A percentile compares a stretch with the other conserved stretches of the same genome.
phyloP scores from a whole-genome alignment of 1,284 basidiomycete species.

The Ustilago shanxiensis region DNA sequence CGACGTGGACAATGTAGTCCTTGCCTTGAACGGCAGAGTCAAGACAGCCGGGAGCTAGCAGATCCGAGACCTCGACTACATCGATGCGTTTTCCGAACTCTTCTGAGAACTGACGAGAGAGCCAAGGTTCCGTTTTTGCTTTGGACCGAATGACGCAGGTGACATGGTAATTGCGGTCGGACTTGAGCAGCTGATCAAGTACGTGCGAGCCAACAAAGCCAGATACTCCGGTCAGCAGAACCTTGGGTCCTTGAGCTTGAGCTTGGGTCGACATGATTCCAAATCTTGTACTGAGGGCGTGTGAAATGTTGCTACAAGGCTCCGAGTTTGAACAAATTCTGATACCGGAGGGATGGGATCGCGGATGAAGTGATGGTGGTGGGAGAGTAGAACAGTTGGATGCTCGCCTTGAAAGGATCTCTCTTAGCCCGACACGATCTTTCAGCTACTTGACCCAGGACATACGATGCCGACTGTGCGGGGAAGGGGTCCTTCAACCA shows the following conservation, averaged over 20 bases:
- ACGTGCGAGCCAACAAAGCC: constrained; percentile 53
- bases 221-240: constrained; percentile 50
- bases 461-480: neutral
- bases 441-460: neutral
- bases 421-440: no score
- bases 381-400: neutral
- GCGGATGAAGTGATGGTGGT: no score
- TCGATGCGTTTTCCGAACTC: constrained; percentile 21
- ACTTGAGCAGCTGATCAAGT: constrained; percentile 42
- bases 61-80: constrained; percentile 32
- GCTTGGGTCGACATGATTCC: constrained; percentile 18
- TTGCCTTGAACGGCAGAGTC: constrained; percentile 33
- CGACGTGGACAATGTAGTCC: constrained; percentile 50
- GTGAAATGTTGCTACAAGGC: neutral
- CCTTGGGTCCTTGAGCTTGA: constrained; percentile 9
- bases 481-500: neutral
- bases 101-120: constrained; percentile 29
- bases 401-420: neutral
- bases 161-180: constrained; percentile 40
- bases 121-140: constrained; percentile 47
- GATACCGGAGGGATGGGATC: neutral
- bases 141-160: constrained; percentile 45
- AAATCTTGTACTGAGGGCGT: neutral
- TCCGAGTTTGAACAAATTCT: neutral
- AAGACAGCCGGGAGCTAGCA: constrained; percentile 31